A percentile compares a stretch with the other conserved stretches of the same genome.
These are phyloP conservation scores for Cucurbita maxima DNA, from an alignment of 306 rosid genomes.

Conservation along the genomic window DNA sequence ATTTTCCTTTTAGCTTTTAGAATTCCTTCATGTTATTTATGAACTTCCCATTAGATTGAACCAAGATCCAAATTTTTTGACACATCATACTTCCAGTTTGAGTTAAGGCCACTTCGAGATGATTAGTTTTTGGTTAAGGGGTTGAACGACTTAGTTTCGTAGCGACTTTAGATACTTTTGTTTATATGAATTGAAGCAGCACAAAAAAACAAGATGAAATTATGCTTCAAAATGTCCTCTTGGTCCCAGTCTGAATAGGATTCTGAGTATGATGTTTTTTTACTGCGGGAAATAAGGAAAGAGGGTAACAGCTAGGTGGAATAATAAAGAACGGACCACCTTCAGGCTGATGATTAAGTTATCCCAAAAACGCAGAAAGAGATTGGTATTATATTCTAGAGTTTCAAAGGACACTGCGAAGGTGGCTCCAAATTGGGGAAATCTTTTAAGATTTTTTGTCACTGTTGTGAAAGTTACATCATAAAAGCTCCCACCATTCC, in stretches of 20 bases:
- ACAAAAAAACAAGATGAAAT: neutral
- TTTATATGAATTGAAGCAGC: neutral
- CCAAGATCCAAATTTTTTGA: neutral
- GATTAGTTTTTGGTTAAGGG: neutral
- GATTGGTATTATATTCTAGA: neutral
- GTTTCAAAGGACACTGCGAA: conserved; percentile 1
- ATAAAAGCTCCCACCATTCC: conserved; percentile 5
- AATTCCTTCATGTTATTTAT: neutral
- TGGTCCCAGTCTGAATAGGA: neutral
- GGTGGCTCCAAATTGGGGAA: conserved; percentile 9
- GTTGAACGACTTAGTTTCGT: neutral
- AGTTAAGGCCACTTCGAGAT: neutral
- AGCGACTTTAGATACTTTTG: neutral
- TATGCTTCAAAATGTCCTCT: neutral
- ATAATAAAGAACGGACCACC: conserved; percentile 5
- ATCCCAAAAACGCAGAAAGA: neutral
- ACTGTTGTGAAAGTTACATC: conserved; percentile 9
- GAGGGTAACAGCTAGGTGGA: conserved; percentile 1
- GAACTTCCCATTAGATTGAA: neutral
- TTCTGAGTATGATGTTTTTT: neutral
- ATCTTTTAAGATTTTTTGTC: conserved; percentile 10
- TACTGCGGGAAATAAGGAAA: neutral
- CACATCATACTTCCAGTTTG: neutral
- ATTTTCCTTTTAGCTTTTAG: neutral
- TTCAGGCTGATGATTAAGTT: conserved; percentile 6